Base-by-base conservation (phyloP, 371 early-diverging fungal species). In the Actinomortierella wolfii region DNA sequence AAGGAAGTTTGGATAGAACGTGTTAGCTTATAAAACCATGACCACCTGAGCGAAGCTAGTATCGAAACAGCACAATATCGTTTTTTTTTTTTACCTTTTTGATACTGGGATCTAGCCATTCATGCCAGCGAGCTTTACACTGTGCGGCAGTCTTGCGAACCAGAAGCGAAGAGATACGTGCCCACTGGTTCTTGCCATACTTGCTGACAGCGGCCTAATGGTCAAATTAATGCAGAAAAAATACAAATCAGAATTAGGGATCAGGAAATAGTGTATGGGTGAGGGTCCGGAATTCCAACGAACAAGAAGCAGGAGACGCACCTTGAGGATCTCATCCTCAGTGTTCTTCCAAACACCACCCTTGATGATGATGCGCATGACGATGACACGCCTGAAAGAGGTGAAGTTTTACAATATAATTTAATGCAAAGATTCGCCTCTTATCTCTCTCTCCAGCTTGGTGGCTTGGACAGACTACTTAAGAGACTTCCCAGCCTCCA, bases 121-220 rank as follows among this genome's bases (percentile, higher is more conserved):
- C 99, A 76, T 87, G 95, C 99, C 99, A 98, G 71, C 99, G 85
- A 3, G 98, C 97, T 84, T 98, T 98, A 81, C 98, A 97, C 78
- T 98, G 97, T 77, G 96, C 97, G 28, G 97, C 96, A 26, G 96
- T 92, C 68, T 97, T 97, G 63, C 97, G 79, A 20, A 93, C 94
- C 15, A 98, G 81, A 41, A 98, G 85, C 3, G 98, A 97, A 21
- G 97, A 94, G 56, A 98, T 97, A 68, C 98, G 92, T 0, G 97
- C 94, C 99, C 99, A 98, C 78, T 97, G 98, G 78, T 97, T 98
- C 78, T 95, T 95, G 59, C 99, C 98, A 79, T 98, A 97, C 78
- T 97, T 97, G 85, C 94, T 96, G 24, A 98, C 95, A 18, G 96
- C 96, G 41, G 93, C 96, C 71, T 70, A 34, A 70, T 1, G 21